Evolutionary conservation across 2,329 filamentous ascomycete species (phyloP), one percentile per base, ranked within the genome.

Genomic region (Hypoxylon sp.): DNA sequence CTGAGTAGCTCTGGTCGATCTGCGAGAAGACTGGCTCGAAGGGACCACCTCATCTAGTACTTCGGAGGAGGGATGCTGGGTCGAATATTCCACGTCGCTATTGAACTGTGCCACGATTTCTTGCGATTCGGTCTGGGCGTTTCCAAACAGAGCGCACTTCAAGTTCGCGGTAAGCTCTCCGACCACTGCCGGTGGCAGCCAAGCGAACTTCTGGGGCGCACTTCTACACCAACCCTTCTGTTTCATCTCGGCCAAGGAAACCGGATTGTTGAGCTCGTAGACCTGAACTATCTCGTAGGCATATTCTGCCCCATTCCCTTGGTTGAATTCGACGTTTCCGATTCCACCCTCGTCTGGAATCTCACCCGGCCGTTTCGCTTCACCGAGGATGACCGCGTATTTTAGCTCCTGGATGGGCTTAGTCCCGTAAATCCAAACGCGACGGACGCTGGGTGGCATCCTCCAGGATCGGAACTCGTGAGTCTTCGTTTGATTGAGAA

Each of bases 391-490:
- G 13, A 85, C 87, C 81, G 90, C 87, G 70, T 89, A 89, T 54
- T 79, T 82, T 7, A 90, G 74, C 57, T 83, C 75, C n/a, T 75
- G 79, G 8, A 75, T 71, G 0, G 80, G 84, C 30, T 71, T 76
- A 15, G 79, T 85, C 15, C 81, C 79, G 67, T 88, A 87, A 15
- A 90, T 78, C 88, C 88, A 91, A 68, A 89, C 80, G n/a, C 88
- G 85, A 17, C 75, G 78, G 4, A 89, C 84, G 15, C 81, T 79
- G 2, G 77, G 71, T 1, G 86, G 85, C 20, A 90, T 81, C 50
- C 79, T 82, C 76, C 85, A 89, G 15, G 78, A 75, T 44, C 87
- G 80, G 61, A 85, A 84, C 54, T 89, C 80, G 70, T 88, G 82
- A 56, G 86, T 79, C 56, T 84, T 83, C 2, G 74, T 77, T 1